A percentile compares a stretch with the other conserved stretches of the same genome.
These are phyloP conservation scores for Pythium coloratum DNA, from an alignment of 352 stramenopile genomes.

Conservation along the genomic window DNA sequence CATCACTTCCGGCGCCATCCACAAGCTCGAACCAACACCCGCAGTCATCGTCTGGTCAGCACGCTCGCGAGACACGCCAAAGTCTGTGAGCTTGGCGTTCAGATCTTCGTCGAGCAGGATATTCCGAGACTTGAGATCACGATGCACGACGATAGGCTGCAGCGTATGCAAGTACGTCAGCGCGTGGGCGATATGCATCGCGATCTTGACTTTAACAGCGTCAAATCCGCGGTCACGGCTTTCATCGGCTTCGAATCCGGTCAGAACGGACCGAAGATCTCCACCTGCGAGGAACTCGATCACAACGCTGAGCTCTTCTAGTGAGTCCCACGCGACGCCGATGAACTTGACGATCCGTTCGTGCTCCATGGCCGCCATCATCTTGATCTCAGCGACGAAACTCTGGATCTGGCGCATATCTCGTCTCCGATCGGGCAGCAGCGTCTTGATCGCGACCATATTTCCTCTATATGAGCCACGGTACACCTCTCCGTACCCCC, in stretches of 20 bases:
- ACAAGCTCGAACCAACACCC: conserved; percentile 23
- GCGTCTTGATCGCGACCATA: conserved; percentile 56
- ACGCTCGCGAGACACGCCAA: conserved; percentile 19
- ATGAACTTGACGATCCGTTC: conserved; percentile 64
- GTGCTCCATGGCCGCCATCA: conserved; percentile 61
- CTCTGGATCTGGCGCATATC: conserved; percentile 53
- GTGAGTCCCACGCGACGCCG: conserved; percentile 59
- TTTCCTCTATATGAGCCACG: conserved; percentile 42
- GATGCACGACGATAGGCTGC: conserved; percentile 12
- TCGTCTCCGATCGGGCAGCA: conserved; percentile 47
- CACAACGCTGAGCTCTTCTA: conserved; percentile 28
- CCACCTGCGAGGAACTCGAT: conserved; percentile 29
- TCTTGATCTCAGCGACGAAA: conserved; percentile 54
- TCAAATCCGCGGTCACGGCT: background rate
- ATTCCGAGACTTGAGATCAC: conserved; percentile 21
- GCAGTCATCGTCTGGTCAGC: conserved; percentile 19
- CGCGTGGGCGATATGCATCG: conserved; percentile 18
- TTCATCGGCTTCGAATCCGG: background rate
- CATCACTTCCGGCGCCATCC: conserved; percentile 38
- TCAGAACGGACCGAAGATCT: conserved; percentile 15
- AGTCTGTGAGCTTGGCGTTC: conserved; percentile 21
- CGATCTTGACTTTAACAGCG: conserved; percentile 20
- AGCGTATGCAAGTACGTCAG: conserved; percentile 21
- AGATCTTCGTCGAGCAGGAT: conserved; percentile 17
- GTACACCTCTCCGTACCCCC: conserved; percentile 57